Conservation (phyloP, 441 rosid species). For the Croton setiger region DNA sequence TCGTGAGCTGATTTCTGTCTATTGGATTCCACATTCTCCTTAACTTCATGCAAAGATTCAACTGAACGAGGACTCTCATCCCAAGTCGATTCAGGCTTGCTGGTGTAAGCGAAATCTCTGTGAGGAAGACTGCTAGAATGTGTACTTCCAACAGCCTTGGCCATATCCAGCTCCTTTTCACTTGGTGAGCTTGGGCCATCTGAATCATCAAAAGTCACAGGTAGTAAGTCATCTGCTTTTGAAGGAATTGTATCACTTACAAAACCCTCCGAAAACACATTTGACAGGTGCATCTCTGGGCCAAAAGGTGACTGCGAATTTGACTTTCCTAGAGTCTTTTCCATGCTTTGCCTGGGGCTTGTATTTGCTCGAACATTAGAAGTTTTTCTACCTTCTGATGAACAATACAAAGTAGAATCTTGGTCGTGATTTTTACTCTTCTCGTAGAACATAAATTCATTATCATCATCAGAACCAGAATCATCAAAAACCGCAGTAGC, state of each 20-base stretch:
- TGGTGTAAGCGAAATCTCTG: conserved; percentile 15
- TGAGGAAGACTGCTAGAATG: conserved; percentile 11
- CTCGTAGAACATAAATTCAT: conserved; percentile 33
- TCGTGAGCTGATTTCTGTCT: conserved; percentile 18
- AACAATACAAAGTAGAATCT: conserved; percentile 30
- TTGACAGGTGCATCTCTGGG: conserved; percentile 29
- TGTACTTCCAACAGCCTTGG: conserved; percentile 27
- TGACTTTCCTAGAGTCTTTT: conserved; percentile 28
- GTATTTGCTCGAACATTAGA: conserved; percentile 26
- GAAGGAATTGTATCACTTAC: conserved; percentile 38
- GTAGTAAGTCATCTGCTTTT: conserved; percentile 29
- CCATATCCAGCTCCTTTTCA: conserved; percentile 37
- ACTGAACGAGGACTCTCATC: conserved; percentile 6
- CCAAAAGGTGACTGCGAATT: conserved; percentile 34
- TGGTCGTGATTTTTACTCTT: conserved; percentile 27
- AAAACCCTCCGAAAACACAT: conserved; percentile 37
- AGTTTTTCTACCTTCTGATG: conserved; percentile 37
- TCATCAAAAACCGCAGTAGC: conserved; percentile 52
- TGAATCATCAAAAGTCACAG: conserved; percentile 54
- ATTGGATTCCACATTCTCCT: conserved; percentile 24
- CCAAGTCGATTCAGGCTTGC: conserved; percentile 14
- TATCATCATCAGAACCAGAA: conserved; percentile 46
- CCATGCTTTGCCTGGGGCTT: conserved; percentile 25
- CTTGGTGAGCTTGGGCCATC: conserved; percentile 49
- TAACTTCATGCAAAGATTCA: conserved; percentile 16